Evolutionary conservation across 192 early-diverging fungal species (phyloP).

Genomic region (Backusella morwellensis): DNA sequence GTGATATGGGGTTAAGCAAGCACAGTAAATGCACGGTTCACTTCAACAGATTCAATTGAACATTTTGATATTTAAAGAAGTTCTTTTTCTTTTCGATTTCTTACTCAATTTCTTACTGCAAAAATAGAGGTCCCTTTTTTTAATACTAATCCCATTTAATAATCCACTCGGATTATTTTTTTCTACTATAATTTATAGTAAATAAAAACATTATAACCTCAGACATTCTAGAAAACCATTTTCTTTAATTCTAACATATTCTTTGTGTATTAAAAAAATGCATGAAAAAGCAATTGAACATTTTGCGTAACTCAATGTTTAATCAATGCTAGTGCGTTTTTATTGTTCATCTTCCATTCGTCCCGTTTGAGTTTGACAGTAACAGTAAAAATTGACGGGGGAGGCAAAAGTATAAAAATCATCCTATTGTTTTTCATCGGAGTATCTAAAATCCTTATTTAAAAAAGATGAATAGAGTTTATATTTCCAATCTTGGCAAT

Average conservation of each 20-base stretch:
- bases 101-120: neutral
- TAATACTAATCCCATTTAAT: neutral
- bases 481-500: neutral
- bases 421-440: slow-evolving; percentile 2
- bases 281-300: neutral
- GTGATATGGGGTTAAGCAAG: neutral
- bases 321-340: neutral
- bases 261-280: neutral
- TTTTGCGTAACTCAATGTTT: neutral
- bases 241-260: neutral
- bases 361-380: neutral
- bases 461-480: neutral
- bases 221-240: neutral
- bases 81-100: neutral
- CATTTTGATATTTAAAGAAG: neutral
- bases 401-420: neutral
- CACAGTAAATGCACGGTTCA: neutral
- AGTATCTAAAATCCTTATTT: neutral
- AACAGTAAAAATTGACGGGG: neutral
- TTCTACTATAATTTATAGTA: neutral
- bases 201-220: neutral
- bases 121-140: neutral
- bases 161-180: neutral
- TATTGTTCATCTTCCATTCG: neutral
- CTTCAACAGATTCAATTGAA: neutral